A percentile compares a stretch with the other conserved stretches of the same genome.
phyloP scores from a whole-genome alignment of 108 stramenopile genomes.

The Asterionellopsis glacialis region DNA sequence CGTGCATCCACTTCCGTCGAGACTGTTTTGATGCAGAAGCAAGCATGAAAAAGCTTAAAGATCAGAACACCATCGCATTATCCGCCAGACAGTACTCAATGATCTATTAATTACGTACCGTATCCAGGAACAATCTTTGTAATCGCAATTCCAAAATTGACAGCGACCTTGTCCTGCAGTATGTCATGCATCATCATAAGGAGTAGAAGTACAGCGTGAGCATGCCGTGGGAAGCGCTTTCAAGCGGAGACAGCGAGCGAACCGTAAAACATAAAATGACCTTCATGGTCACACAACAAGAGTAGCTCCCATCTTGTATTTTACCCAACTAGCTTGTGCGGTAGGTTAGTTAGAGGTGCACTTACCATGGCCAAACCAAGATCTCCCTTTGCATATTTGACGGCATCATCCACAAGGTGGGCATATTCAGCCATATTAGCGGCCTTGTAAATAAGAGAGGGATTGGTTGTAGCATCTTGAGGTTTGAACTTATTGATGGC shows the following conservation, averaged over 20 bases:
- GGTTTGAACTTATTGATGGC: slow-evolving; percentile 87
- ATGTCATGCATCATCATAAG: too few relatives aligned
- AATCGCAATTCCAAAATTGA: slow-evolving; percentile 97
- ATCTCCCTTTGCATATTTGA: slow-evolving; percentile 79
- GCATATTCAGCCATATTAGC: slow-evolving; percentile 71
- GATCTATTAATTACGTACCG: slow-evolving; percentile 16
- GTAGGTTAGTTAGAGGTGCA: slow-evolving; percentile 1
- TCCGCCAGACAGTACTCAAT: too few relatives aligned
- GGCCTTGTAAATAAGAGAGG: slow-evolving; percentile 95
- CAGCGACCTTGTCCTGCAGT: slow-evolving; percentile 91
- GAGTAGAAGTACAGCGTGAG: too few relatives aligned
- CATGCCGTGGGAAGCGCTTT: too few relatives aligned
- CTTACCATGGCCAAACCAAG: slow-evolving; percentile 67
- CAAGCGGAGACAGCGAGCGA: too few relatives aligned
- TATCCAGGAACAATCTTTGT: slow-evolving; percentile 98
- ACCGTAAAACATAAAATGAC: too few relatives aligned
- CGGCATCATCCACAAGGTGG: slow-evolving; percentile 79
- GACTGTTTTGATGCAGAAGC: slow-evolving; percentile 15
- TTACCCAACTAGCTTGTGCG: too few relatives aligned
- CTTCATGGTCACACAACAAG: too few relatives aligned
- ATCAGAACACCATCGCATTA: too few relatives aligned
- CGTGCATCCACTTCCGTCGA: slow-evolving; percentile 99
- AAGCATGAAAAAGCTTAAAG: too few relatives aligned
- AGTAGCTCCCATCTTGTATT: too few relatives aligned
- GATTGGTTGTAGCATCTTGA: slow-evolving; percentile 98